Evolutionary conservation across 2,329 filamentous ascomycete genomes (phyloP).

Genomic region (Penicillium sp.): DNA sequence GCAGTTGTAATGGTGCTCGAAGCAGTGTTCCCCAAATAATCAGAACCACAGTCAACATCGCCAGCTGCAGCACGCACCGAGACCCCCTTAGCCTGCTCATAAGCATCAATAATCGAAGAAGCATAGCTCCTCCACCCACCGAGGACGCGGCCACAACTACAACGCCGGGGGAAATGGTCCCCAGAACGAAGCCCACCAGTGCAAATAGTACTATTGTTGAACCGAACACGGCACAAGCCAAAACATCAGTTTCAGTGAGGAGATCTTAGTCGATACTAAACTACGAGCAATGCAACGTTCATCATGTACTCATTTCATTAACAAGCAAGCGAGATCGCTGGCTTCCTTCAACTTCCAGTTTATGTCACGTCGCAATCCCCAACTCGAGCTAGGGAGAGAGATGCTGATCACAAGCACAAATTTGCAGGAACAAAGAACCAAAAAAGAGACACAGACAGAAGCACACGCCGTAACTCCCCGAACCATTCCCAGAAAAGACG

Average conservation of each 20-base stretch:
- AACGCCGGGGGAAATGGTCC: constrained; percentile 75
- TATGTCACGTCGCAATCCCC: not conserved
- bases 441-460: not conserved
- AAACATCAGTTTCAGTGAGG: constrained; percentile 69
- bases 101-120: constrained; percentile 44
- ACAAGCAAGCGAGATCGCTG: not conserved
- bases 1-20: constrained; percentile 9
- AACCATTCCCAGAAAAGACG: constrained; percentile 1
- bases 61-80: constrained; percentile 58
- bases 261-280: constrained; percentile 28
- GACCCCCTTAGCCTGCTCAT: constrained; percentile 57
- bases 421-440: not conserved
- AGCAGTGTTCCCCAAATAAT: constrained; percentile 19
- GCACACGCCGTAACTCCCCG: not conserved
- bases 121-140: constrained; percentile 61
- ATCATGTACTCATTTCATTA: not conserved
- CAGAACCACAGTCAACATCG: constrained; percentile 41
- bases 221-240: constrained; percentile 77
- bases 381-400: not conserved
- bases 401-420: not conserved
- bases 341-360: not conserved
- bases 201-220: constrained; percentile 67
- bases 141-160: constrained; percentile 73
- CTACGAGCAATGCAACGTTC: not conserved
- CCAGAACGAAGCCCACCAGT: constrained; percentile 74